phyloP scores from a whole-genome alignment of 805 yeast genomes.

The Ogataea nitratoaversa region DNA sequence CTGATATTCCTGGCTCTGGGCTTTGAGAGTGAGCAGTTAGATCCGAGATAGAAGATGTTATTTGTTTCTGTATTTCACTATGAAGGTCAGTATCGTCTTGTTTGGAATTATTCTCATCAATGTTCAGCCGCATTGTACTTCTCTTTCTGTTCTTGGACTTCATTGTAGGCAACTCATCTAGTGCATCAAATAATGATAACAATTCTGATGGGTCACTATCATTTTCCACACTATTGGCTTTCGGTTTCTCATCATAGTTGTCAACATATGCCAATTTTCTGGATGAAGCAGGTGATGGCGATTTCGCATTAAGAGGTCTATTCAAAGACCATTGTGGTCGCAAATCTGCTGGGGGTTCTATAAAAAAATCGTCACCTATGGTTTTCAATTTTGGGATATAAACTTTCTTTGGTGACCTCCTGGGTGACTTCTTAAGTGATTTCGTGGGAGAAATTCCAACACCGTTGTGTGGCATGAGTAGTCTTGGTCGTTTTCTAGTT shows the following conservation, averaged over 20 bases:
- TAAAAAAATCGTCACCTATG: conserved; percentile 14
- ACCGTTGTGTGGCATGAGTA: no score
- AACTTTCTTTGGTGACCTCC: conserved; percentile 12
- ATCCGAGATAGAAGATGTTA: background rate
- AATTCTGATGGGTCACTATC: no score
- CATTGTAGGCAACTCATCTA: conserved; percentile 3
- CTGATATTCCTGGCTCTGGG: background rate
- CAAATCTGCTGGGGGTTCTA: conserved; percentile 13
- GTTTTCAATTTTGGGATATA: conserved; percentile 13
- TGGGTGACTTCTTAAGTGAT: background rate
- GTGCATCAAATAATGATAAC: conserved; percentile 6
- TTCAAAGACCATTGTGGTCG: conserved; percentile 10
- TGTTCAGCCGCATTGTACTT: conserved; percentile 1
- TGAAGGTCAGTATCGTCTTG: conserved; percentile 16
- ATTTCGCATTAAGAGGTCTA: background rate
- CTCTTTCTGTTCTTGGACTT: background rate
- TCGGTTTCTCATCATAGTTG: no score
- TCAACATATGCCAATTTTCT: no score
- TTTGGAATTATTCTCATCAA: background rate
- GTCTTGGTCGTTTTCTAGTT: no score
- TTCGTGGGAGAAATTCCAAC: background rate
- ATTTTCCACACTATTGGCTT: no score
- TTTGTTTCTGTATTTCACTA: conserved; percentile 5
- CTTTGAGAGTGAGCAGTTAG: background rate
- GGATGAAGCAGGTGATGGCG: no score